Evolutionary conservation across 2,329 filamentous ascomycete species (phyloP), one percentile per base, ranked within the genome.

Genomic region (Fusarium annulatum): DNA sequence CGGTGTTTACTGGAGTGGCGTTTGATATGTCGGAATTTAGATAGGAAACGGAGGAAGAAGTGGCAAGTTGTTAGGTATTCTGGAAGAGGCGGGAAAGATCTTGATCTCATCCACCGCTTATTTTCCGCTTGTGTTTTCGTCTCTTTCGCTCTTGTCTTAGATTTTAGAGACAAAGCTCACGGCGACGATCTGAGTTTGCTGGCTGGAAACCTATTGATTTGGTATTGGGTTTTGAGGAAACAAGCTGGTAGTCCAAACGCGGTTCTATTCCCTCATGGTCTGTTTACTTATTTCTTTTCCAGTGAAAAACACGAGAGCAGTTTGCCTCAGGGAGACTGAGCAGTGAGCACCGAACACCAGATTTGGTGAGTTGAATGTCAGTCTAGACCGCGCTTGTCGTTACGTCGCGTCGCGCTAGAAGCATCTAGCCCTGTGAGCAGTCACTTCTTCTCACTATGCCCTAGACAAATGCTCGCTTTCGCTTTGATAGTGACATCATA

Each of bases 181-280:
- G 16, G 12, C 4, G 16, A 52, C 11, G 48, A 36, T 52, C 6
- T 23, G 4, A 23, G 48, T 34, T 23, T 34, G 4, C 8, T 8
- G 4, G 48, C 10, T 23, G 12, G 30, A 34, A 5, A 7, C 30
- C 7, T 10, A 10, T 15, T 9, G 16, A 51, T 7, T 19, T 51
- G 10, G n/a, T 19, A 14, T 51, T 8, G 6, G 3, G 9, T 23
- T 15, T 10, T 3, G 1, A 23, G 30, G 30, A 15, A 34, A 34
- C 7, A 5, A 19, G n/a, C 8, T 10, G 6, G 4, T 12, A 3
- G 2, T 9, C 10, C 18, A 19, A 19, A 3, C 9, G 9, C 11
- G 18, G 1, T 23, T 1, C 18, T 23, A 2, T 2, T 14, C 11
- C 5, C 11, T 34, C 6, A 7, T 19, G 2, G 14, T 23, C 19